Evolutionary conservation across 164 flowering plant species (phyloP).

Genomic region (Aristolochia contorta): DNA sequence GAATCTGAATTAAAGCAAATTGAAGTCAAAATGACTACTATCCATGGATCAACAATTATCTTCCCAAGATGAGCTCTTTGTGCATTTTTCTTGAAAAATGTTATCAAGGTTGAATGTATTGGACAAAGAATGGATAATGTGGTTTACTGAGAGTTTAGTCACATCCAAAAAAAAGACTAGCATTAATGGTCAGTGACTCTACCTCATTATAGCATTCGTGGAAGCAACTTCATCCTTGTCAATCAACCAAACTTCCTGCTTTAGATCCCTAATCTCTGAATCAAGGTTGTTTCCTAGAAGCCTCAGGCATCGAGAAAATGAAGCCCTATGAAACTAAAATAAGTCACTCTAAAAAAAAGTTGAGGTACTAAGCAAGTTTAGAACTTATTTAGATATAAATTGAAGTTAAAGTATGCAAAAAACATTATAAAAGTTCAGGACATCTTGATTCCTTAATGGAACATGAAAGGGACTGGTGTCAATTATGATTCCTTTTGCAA

Average conservation of each 20-base stretch:
- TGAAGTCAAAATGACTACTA: background rate
- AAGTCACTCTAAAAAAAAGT: background rate
- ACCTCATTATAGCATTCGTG: conserved; percentile 86
- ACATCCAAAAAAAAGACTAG: background rate
- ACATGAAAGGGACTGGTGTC: conserved; percentile 63
- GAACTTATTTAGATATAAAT: background rate
- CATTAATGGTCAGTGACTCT: background rate
- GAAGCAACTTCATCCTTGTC: conserved; percentile 76
- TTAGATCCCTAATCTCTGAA: conserved; percentile 36
- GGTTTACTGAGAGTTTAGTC: background rate
- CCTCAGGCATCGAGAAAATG: conserved; percentile 46
- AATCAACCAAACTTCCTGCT: conserved; percentile 59
- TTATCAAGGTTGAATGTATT: conserved; percentile 80
- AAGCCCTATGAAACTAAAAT: background rate
- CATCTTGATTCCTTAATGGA: conserved; percentile 38
- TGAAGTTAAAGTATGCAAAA: background rate
- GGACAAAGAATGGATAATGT: background rate
- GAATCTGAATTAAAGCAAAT: background rate
- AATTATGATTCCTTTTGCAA: conserved; percentile 67
- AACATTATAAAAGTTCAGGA: conserved; percentile 52
- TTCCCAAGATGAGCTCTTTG: conserved; percentile 60
- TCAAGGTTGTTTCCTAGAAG: conserved; percentile 52
- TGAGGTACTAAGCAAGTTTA: background rate
- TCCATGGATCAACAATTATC: conserved; percentile 84
- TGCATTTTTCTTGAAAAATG: conserved; percentile 51